Evolutionary conservation across 352 stramenopile species (phyloP), one percentile per base, ranked within the genome.

Genomic region (Phytophthora pisi): DNA sequence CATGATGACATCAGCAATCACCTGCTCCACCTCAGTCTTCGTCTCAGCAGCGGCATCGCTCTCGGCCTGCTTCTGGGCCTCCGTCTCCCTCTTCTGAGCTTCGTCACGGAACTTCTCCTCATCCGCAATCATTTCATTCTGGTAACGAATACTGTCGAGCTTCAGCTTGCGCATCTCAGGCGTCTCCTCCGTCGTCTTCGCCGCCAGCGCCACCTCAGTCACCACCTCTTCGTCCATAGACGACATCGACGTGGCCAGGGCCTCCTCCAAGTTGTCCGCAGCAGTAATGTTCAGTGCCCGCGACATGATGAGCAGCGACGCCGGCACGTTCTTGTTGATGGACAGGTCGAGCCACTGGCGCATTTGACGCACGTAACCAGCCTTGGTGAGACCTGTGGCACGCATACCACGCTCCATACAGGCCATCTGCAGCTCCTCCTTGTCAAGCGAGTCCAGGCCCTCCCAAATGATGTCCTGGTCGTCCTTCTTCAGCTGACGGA

Each of bases 391-490:
- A 7, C 97, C 97, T 3, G 92, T 98, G 23, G 94, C 89, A 50
- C 97, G 87, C 98, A 99, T 99, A 34, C 97, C 98, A 53, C 97
- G 92, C 77, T 99, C 97, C 81, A 97, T 93, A 69, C 97, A 99
- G 8, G 97, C 97, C 79, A 95, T 88, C 74, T 96, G 90, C 1
- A 99, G 79, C 79, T 99, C 98, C 72, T 99, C 96, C 79, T 99
- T 99, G 62, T 98, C 98, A 2, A 99, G 86, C 31, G 89, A 98
- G 61, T 98, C 92, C 45, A 99, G 88, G 10, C 98, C 98, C 86
- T 99, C 98, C 94, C 96, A 99, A 59, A 99, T 90, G 76, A 99
- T 99, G 54, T 98, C 89, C 74, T 99, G 95, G 76, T 99, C 98
- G 78, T 99, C 98, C 74, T 99, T 98, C 74, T 98, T 98, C 11